These are phyloP conservation scores for Bruguiera parviflora DNA, from an alignment of 345 rosid genomes.

Conservation along the genomic window DNA sequence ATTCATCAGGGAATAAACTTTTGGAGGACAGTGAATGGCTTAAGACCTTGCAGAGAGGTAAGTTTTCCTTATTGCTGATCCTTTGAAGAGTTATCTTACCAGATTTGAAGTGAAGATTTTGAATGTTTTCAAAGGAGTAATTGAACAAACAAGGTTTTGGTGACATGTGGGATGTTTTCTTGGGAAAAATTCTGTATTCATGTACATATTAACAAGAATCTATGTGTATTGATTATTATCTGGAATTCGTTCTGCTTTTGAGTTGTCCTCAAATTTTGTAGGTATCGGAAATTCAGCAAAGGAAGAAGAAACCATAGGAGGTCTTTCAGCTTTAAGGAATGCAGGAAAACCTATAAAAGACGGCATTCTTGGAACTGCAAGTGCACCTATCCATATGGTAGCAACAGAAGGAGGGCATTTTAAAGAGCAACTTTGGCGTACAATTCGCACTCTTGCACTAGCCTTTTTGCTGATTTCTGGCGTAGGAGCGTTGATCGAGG, in stretches of 20 bases:
- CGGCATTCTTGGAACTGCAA: conserved; percentile 72
- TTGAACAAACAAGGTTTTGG: no score
- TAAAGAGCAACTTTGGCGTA: conserved; percentile 94
- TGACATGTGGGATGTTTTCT: not conserved
- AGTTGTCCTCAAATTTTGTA: conserved; percentile 18
- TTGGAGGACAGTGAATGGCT: conserved; percentile 33
- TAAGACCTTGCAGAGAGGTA: not conserved
- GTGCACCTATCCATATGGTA: conserved; percentile 85
- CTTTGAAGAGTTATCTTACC: not conserved
- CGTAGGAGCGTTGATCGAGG: conserved; percentile 87
- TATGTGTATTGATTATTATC: not conserved
- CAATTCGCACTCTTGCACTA: conserved; percentile 65
- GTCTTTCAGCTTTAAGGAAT: conserved; percentile 62
- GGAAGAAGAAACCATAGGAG: conserved; percentile 58
- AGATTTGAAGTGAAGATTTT: not conserved
- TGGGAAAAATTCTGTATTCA: not conserved
- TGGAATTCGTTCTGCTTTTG: not conserved
- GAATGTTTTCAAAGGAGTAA: not conserved
- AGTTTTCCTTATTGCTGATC: not conserved
- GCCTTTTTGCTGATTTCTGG: conserved; percentile 86
- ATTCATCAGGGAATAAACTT: conserved; percentile 47
- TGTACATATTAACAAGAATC: not conserved
- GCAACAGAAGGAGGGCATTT: conserved; percentile 73
- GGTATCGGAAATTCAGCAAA: conserved; percentile 52
- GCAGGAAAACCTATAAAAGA: conserved; percentile 66